Base-by-base conservation (phyloP, 805 yeast species). In the Yamadazyma akitaensis region DNA sequence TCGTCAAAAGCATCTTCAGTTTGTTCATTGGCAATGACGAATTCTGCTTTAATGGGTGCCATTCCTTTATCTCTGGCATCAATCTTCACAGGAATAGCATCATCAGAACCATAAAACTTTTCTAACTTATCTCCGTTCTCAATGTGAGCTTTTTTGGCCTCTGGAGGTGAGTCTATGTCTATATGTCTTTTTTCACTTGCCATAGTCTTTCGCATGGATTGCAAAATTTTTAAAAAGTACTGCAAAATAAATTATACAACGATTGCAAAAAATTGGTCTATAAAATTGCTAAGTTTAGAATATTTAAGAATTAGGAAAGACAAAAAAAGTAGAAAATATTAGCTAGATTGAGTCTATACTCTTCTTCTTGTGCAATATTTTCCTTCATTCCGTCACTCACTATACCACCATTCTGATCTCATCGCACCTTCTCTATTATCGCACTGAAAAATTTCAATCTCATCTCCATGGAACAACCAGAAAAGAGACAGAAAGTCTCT, bases 1-100 rank as follows among this genome's bases (percentile, higher is more conserved):
- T 70, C 79, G 28, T 71, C 67, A 28, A 19, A 43, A 8, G 6
- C 31, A 26, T 62, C 68, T 31, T 64, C 65, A 14, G 67, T 75
- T 18, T 63, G 59, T 2, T 74, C 67, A 7, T 67, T 65, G 44
- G 72, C 76, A 47, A 85, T 67, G 9, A 85, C 66, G 53, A 55
- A 90, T 58, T 90, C 94, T 2, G 83, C 67, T 63, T 89, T 90
- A 57, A 89, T 77, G 10, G 83, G 78, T 0, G 96, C 96, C 43
- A 36, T 84, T 69, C 40, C 96, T 96, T 51, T 78, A 19, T 40
- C 47, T 24, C 41, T 36, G 25, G 12, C 39, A 16, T 40, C 44
- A 8, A 38, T 8, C 16, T 38, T 38, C 40, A 19, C 30, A 13
- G 16, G 8, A 5, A 14, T 24, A 3, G n/a, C 30, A 9, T 16